Evolutionary conservation across 257 asterid genomes (phyloP).

Genomic region (Agastache rugosa): DNA sequence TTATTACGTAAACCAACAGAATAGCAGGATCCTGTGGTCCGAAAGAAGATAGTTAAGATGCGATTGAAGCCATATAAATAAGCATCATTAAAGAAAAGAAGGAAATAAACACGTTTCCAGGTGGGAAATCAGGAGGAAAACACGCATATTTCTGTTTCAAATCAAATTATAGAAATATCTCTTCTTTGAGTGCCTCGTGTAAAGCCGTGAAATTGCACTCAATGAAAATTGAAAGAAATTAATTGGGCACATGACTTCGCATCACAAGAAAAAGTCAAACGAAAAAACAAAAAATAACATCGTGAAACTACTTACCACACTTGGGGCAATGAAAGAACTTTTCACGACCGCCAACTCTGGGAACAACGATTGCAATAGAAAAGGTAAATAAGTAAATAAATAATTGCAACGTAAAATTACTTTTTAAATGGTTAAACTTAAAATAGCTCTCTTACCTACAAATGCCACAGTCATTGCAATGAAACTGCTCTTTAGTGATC

Average conservation of each 20-base stretch:
- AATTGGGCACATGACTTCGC: conserved; percentile 17
- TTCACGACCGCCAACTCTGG: conserved; percentile 93
- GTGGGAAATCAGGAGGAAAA: neutral
- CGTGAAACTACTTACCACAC: conserved; percentile 64
- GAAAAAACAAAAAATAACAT: neutral
- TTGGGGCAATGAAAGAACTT: conserved; percentile 86
- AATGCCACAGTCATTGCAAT: conserved; percentile 90
- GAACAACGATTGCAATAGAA: conserved; percentile 35
- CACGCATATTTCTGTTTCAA: conserved; percentile 9
- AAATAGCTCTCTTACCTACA: conserved; percentile 67
- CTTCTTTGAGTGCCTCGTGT: conserved; percentile 7
- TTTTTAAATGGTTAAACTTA: neutral
- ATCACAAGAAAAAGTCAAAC: conserved; percentile 11
- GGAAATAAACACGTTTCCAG: neutral
- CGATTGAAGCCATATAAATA: neutral
- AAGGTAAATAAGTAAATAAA: neutral
- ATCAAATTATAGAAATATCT: conserved; percentile 12
- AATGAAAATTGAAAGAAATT: neutral
- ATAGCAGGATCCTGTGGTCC: conserved; percentile 85
- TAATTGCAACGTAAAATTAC: neutral
- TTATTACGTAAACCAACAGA: conserved; percentile 62
- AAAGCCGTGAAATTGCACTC: conserved; percentile 5
- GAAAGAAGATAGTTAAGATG: conserved; percentile 24
- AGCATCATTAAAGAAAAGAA: neutral
- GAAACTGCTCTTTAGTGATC: conserved; percentile 75